Evolutionary conservation across 1,284 basidiomycete species (phyloP), one percentile per base, ranked within the genome.

Genomic region (Vanrija sp.): DNA sequence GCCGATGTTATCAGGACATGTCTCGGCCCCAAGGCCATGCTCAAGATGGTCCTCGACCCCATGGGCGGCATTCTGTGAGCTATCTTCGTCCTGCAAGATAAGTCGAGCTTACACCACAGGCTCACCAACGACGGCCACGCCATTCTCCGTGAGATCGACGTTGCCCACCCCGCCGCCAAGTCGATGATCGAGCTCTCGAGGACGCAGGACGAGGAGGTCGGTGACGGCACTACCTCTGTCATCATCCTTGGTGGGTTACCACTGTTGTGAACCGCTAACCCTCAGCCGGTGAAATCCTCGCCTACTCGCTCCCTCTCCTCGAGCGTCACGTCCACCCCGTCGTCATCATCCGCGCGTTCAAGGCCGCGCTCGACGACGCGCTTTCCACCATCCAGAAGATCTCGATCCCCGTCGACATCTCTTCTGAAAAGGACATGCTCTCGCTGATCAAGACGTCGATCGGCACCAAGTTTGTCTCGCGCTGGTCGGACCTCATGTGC

Each of bases 1-100:
- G 91, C 95, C 65, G 95, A 98, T 82, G 93, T 98, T n/a, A 98
- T 98, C 67, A 80, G 94, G 61, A 98, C 94, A 66, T 98, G 95
- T 84, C 78, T 98, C 34, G 95, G 96, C 6, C 95, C 95, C 5
- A 95, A 96, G 74, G 87, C 94, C 43, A 98, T 98, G 95, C 82
- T 98, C 61, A 98, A 98, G 83, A 98, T 98, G 95, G 97, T 98
- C 67, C 79, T 97, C 47, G 93, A 98, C 80, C 92, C 93, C 3
- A 96, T 96, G 93, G 93, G 93, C 54, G 92, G 93, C 52, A 96
- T 96, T 66, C 70, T 95, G 91, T 93, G 64, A 69, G 88, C 51
- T 51, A 10, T 4, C 14, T 3, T 6, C 14, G 10, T 15, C 10
- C 12, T 34, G 21, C 21, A 5, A 3, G 21, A 23, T 21, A 8